phyloP scores from a whole-genome alignment of 2,329 filamentous ascomycete species.

The Arthrobotrys conoides region DNA sequence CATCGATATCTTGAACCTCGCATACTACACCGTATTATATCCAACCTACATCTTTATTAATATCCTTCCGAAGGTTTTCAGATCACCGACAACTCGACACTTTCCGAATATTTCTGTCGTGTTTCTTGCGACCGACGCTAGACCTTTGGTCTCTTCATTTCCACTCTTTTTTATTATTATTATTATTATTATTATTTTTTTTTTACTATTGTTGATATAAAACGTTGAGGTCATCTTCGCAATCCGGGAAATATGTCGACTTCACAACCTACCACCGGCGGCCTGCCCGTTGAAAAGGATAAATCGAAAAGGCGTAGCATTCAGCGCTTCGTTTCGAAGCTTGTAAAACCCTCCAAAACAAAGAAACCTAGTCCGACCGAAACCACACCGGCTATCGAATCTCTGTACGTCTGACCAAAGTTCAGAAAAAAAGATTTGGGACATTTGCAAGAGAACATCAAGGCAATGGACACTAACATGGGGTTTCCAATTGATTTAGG shows the following conservation, averaged over 20 bases:
- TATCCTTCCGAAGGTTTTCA: no score
- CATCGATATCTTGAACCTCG: slow-evolving; percentile 9
- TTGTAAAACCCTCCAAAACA: slow-evolving; percentile 35
- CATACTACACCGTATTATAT: no score
- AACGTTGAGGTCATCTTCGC: neutral
- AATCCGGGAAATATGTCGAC: slow-evolving; percentile 41
- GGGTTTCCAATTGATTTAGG: neutral
- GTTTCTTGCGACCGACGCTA: slow-evolving; percentile 3
- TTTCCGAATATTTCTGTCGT: neutral
- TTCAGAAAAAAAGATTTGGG: neutral
- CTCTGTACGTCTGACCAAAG: slow-evolving; percentile 23
- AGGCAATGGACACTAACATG: neutral
- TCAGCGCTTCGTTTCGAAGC: slow-evolving; percentile 44
- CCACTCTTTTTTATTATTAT: no score
- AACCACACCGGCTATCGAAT: slow-evolving; percentile 2
- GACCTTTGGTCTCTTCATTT: neutral
- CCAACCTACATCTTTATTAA: neutral
- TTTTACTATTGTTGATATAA: no score
- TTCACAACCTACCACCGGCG: slow-evolving; percentile 32
- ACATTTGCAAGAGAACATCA: no score
- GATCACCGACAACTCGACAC: neutral
- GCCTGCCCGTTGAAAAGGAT: slow-evolving; percentile 29
- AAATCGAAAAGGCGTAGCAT: slow-evolving; percentile 51
- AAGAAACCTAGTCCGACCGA: slow-evolving; percentile 25
- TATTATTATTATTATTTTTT: no score